Percentiles rank a stretch among this genome's conserved stretches.
Conservation (phyloP, 805 yeast genomes). For the Saccharomyces cerevisiae region DNA sequence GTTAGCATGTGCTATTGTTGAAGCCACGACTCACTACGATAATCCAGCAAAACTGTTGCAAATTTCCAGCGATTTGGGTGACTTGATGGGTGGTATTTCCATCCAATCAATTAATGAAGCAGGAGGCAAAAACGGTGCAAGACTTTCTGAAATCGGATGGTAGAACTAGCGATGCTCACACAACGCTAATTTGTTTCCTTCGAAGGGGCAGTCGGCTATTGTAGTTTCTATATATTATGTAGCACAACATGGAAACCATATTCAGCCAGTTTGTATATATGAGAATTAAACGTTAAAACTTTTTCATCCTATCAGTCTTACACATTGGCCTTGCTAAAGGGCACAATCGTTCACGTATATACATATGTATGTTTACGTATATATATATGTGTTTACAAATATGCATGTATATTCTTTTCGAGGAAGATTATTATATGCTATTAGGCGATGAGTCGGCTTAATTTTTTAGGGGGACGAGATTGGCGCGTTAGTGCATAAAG, state of each 20-base stretch:
- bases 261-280: background rate
- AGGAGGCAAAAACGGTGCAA: constrained; percentile 32
- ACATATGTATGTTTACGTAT: too few relatives aligned
- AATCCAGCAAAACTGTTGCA: constrained; percentile 54
- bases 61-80: constrained; percentile 62
- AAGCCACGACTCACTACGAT: constrained; percentile 65
- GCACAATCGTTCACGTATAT: background rate
- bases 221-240: background rate
- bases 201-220: too few relatives aligned
- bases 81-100: constrained; percentile 65
- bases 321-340: background rate
- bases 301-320: background rate
- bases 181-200: background rate
- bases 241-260: background rate
- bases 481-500: background rate
- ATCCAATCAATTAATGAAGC: constrained; percentile 38
- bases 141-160: constrained; percentile 47
- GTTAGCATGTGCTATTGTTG: constrained; percentile 67
- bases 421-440: background rate
- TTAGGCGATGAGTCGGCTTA: background rate
- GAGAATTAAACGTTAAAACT: background rate
- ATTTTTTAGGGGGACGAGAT: background rate
- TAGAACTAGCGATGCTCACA: constrained; percentile 12
- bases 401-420: background rate
- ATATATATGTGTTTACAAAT: too few relatives aligned